A percentile compares a stretch with the other conserved stretches of the same genome.
phyloP scores from a whole-genome alignment of 2,329 filamentous ascomycete species.

The Calonectria pauciramosa region DNA sequence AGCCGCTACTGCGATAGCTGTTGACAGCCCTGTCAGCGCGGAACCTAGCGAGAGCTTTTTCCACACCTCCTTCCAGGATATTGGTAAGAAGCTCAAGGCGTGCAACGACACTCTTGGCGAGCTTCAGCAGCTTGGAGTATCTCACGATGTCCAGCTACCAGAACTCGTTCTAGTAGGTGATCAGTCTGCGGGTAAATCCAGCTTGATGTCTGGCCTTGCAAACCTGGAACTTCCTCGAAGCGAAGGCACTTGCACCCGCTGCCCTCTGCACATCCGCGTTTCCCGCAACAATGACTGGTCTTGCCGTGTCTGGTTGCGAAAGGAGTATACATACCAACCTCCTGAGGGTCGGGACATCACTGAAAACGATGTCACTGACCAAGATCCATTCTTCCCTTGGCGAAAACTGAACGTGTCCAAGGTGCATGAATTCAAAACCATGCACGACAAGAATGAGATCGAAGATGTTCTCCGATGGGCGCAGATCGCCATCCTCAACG shows the following conservation, averaged over 20 bases:
- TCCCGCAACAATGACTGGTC: constrained; percentile 72
- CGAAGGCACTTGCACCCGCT: constrained; percentile 82
- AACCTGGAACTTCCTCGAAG: constrained; percentile 80
- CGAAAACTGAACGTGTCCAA: constrained; percentile 58
- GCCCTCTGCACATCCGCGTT: constrained; percentile 84
- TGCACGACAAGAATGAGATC: constrained; percentile 73
- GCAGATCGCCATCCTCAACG: constrained; percentile 83
- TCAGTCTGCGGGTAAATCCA: constrained; percentile 88
- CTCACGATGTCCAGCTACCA: constrained; percentile 78
- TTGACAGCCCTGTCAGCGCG: constrained; percentile 41
- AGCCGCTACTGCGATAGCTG: constrained; percentile 20
- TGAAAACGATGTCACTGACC: constrained; percentile 61
- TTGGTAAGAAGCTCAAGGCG: constrained; percentile 74
- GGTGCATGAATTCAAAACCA: constrained; percentile 72
- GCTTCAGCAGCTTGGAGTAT: constrained; percentile 80
- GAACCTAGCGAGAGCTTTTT: constrained; percentile 55
- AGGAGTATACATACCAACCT: constrained; percentile 71
- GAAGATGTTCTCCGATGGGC: constrained; percentile 79
- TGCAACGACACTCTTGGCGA: constrained; percentile 77
- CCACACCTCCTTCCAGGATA: constrained; percentile 61
- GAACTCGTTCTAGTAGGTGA: constrained; percentile 89
- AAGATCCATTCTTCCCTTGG: constrained; percentile 77
- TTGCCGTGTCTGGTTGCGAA: constrained; percentile 76
- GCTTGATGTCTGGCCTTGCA: constrained; percentile 72
- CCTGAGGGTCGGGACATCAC: constrained; percentile 55